Evolutionary conservation across 371 early-diverging fungal species (phyloP).

Genomic region (Rhizopus arrhizus): DNA sequence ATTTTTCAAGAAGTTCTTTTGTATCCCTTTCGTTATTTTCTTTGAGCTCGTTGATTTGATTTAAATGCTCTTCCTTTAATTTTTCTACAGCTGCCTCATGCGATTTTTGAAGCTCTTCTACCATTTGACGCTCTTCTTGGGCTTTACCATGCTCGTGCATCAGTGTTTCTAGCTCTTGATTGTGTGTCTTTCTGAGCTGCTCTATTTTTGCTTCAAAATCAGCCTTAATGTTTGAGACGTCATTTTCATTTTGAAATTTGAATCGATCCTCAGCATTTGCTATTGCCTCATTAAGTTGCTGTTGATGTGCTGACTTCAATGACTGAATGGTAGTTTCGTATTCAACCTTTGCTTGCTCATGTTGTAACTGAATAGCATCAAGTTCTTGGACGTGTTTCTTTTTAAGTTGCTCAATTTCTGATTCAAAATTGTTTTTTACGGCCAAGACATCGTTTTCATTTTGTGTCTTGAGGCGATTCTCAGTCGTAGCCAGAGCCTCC

Average conservation of each 20-base stretch:
- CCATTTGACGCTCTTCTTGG: constrained; percentile 18
- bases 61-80: constrained; percentile 19
- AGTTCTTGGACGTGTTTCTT: not conserved
- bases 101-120: constrained; percentile 8
- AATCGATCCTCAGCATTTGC: too few species aligned
- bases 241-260: too few species aligned
- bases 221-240: not conserved
- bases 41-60: constrained; percentile 5
- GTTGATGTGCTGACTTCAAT: too few species aligned
- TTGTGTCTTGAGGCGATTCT: too few species aligned
- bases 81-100: constrained; percentile 10
- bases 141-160: constrained; percentile 19
- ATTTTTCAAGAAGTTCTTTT: constrained; percentile 6
- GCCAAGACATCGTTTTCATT: too few species aligned
- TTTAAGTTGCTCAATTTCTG: constrained; percentile 5
- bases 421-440: not conserved
- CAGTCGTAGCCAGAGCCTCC: too few species aligned
- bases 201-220: constrained; percentile 20
- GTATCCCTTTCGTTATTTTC: constrained; percentile 1
- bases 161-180: constrained; percentile 21
- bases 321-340: too few species aligned
- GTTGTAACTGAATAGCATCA: not conserved
- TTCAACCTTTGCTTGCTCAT: too few species aligned
- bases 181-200: constrained; percentile 32
- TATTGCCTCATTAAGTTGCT: too few species aligned